Percentiles rank a stretch among this genome's conserved stretches.
Conservation (phyloP, 108 stramenopile genomes). For the Cyclotella sp. region DNA sequence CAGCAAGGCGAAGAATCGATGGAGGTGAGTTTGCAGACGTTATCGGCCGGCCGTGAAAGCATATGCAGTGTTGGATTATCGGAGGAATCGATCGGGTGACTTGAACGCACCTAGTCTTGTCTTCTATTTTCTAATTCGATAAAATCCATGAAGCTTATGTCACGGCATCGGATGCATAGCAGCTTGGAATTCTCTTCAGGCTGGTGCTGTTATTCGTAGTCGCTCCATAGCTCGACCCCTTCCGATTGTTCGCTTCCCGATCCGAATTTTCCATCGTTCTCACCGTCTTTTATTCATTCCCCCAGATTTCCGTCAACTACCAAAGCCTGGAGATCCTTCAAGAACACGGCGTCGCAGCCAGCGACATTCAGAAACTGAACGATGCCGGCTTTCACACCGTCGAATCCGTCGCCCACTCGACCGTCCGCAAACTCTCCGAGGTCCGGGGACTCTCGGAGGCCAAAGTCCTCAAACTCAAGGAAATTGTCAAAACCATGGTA, state of each 20-base stretch:
- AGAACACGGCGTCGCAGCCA: conserved; percentile 95
- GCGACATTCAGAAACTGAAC: conserved; percentile 95
- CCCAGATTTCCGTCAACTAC: conserved; percentile 61
- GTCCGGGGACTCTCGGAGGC: conserved; percentile 97
- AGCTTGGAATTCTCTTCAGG: background rate
- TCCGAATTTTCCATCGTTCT: background rate
- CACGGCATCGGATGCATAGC: background rate
- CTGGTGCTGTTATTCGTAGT: background rate
- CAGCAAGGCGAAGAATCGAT: conserved; percentile 53
- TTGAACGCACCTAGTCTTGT: too few species aligned
- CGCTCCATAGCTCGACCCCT: background rate
- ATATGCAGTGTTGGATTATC: too few species aligned
- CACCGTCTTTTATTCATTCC: conserved; percentile 8
- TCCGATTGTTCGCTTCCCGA: background rate
- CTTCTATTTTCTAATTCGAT: too few species aligned
- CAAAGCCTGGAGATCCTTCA: conserved; percentile 83
- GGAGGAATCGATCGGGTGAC: too few species aligned
- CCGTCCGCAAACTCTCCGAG: conserved; percentile 92
- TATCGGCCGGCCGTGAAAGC: too few species aligned
- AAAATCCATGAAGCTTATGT: too few species aligned
- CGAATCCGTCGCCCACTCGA: conserved; percentile 96
- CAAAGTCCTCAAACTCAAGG: conserved; percentile 96
- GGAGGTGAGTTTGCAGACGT: conserved; percentile 42
- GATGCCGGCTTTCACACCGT: conserved; percentile 97
- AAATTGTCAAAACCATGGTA: conserved; percentile 92